These are phyloP conservation scores for Daedaleopsis sinensis DNA, from an alignment of 768 basidiomycete genomes.

Conservation along the genomic window DNA sequence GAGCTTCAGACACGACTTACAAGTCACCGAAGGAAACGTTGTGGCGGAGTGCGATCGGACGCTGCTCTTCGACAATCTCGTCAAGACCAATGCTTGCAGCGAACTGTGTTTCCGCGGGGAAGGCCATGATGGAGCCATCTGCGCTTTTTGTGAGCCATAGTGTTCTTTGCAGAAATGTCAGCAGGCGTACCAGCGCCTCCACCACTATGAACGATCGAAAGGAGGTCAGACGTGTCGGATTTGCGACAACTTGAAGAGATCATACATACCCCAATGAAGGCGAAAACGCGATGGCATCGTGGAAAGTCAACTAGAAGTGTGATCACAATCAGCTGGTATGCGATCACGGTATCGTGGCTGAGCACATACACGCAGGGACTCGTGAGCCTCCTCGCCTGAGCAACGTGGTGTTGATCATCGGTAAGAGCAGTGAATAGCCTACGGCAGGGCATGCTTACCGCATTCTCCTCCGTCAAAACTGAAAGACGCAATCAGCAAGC, in stretches of 20 bases:
- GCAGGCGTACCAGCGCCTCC: conserved; percentile 7
- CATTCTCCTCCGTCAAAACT: conserved; percentile 39
- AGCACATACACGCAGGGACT: conserved; percentile 17
- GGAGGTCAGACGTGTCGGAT: too few species aligned
- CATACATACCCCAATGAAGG: conserved; percentile 14
- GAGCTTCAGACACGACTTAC: neutral
- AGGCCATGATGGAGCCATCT: conserved; percentile 54
- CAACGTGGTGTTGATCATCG: too few species aligned
- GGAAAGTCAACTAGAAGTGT: conserved; percentile 22
- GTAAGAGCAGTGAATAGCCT: too few species aligned
- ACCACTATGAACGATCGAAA: conserved; percentile 11
- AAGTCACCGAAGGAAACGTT: conserved; percentile 18
- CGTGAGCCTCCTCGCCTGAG: conserved; percentile 33
- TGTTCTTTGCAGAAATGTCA: neutral
- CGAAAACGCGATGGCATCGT: conserved; percentile 30
- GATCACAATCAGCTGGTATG: neutral
- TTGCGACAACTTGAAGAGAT: too few species aligned
- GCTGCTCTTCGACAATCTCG: conserved; percentile 28
- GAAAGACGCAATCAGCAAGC: neutral
- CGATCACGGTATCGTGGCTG: neutral
- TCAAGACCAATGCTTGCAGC: conserved; percentile 46
- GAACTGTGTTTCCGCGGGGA: conserved; percentile 47
- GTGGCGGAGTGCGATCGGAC: conserved; percentile 13
- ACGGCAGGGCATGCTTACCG: conserved; percentile 18
- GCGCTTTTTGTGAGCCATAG: conserved; percentile 8